phyloP scores from a whole-genome alignment of 257 asterid species.

The Nicotiana otophora region DNA sequence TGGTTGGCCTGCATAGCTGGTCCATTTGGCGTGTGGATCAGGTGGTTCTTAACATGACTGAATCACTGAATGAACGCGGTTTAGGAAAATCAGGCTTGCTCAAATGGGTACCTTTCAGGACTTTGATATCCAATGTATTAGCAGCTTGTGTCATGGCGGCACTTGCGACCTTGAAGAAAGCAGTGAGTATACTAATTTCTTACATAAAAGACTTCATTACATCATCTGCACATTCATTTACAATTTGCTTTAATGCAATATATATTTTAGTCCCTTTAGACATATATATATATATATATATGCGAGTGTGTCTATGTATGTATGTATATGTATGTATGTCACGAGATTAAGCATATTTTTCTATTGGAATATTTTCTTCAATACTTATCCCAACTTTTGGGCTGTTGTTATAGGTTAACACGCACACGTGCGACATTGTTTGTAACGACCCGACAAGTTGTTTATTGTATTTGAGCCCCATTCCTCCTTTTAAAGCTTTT shows the following conservation, averaged over 20 bases:
- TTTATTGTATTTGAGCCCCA: too few relatives aligned
- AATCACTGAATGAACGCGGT: conserved; percentile 52
- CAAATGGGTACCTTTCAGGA: conserved; percentile 88
- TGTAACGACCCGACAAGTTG: too few relatives aligned
- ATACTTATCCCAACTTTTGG: not conserved
- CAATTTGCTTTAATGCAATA: too few relatives aligned
- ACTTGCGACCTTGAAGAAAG: conserved; percentile 56
- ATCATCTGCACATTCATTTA: too few relatives aligned
- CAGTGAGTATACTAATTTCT: conserved; percentile 26
- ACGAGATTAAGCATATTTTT: too few relatives aligned
- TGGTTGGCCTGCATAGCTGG: conserved; percentile 77
- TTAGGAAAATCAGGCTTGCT: conserved; percentile 40
- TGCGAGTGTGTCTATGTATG: too few relatives aligned
- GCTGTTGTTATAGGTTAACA: conserved; percentile 31
- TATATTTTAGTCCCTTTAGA: not conserved
- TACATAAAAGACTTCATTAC: too few relatives aligned
- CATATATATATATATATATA: too few relatives aligned
- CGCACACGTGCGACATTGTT: conserved; percentile 11
- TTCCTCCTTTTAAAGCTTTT: too few relatives aligned
- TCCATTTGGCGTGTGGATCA: conserved; percentile 83
- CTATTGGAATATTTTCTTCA: too few relatives aligned
- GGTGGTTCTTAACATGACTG: conserved; percentile 77
- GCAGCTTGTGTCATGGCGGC: conserved; percentile 92
- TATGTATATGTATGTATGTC: too few relatives aligned
- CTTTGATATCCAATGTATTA: conserved; percentile 76